phyloP scores from a whole-genome alignment of 192 early-diverging fungal genomes.

The Chytriomyces sp. region DNA sequence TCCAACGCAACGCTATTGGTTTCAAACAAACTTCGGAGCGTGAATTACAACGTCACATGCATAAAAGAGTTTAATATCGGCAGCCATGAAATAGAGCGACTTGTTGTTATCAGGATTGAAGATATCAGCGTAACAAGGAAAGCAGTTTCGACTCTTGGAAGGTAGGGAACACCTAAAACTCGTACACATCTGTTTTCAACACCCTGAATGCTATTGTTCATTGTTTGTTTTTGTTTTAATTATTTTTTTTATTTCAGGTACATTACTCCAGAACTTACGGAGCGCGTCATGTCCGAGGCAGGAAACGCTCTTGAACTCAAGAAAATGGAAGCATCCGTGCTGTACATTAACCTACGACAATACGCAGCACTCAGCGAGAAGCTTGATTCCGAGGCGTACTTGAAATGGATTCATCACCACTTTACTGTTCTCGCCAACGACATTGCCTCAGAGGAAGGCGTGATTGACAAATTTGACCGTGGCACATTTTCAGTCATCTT shows the following conservation, averaged over 20 bases:
- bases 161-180: too few relatives aligned
- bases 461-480: slow-evolving; percentile 16
- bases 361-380: slow-evolving; percentile 13
- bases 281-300: slow-evolving; percentile 6
- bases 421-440: not conserved
- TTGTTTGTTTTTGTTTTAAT: too few relatives aligned
- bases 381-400: not conserved
- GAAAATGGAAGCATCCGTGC: slow-evolving; percentile 5
- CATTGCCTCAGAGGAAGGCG: slow-evolving; percentile 2
- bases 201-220: too few relatives aligned
- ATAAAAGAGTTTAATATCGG: slow-evolving; percentile 2
- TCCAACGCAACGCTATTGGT: not conserved
- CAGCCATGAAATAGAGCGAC: not conserved
- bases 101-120: slow-evolving; percentile 18
- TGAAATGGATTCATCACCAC: slow-evolving; percentile 15
- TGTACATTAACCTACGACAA: slow-evolving; percentile 11
- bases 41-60: slow-evolving; percentile 21
- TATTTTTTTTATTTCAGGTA: slow-evolving; percentile 1
- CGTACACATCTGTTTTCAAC: too few relatives aligned
- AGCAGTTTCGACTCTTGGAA: slow-evolving; percentile 5
- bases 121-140: slow-evolving; percentile 8
- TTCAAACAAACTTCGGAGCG: not conserved
- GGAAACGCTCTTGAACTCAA: not conserved
- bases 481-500: slow-evolving; percentile 14
- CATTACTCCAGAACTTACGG: slow-evolving; percentile 28